These are phyloP conservation scores for Colletotrichum falcatum DNA, from an alignment of 2,329 filamentous ascomycete genomes.

Conservation along the genomic window DNA sequence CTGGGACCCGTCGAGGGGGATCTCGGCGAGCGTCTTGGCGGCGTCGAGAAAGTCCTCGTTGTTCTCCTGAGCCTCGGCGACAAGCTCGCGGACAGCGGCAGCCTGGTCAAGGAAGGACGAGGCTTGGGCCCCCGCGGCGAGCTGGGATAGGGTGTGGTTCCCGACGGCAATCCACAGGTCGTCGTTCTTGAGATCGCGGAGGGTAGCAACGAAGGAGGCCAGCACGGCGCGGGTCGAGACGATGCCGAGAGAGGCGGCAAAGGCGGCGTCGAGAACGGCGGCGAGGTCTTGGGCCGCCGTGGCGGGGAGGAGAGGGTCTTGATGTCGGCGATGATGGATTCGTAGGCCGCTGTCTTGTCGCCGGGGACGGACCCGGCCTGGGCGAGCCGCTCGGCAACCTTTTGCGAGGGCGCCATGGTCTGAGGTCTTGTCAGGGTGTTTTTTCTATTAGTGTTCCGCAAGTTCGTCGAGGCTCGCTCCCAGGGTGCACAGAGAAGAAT, in stretches of 20 bases:
- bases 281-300: conserved; percentile 68
- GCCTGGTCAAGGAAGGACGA: conserved; percentile 86
- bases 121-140: conserved; percentile 63
- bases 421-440: not conserved
- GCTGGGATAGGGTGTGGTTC: conserved; percentile 75
- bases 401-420: conserved; percentile 54
- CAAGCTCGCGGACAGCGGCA: conserved; percentile 80
- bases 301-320: conserved; percentile 54
- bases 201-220: conserved; percentile 71
- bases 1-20: conserved; percentile 90
- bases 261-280: conserved; percentile 74
- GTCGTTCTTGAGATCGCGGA: conserved; percentile 70
- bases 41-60: conserved; percentile 85
- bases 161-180: conserved; percentile 82
- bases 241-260: conserved; percentile 77
- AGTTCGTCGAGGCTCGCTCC: not conserved
- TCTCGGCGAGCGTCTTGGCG: conserved; percentile 82
- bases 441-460: not conserved
- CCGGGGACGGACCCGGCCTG: conserved; percentile 51
- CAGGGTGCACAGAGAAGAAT: not conserved
- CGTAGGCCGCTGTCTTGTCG: conserved; percentile 61
- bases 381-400: conserved; percentile 59
- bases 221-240: conserved; percentile 81
- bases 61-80: conserved; percentile 85
- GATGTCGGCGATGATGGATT: conserved; percentile 59